These are phyloP conservation scores for Cenchrus purpureus DNA, from an alignment of 176 grass and related monocot species.

Conservation along the genomic window DNA sequence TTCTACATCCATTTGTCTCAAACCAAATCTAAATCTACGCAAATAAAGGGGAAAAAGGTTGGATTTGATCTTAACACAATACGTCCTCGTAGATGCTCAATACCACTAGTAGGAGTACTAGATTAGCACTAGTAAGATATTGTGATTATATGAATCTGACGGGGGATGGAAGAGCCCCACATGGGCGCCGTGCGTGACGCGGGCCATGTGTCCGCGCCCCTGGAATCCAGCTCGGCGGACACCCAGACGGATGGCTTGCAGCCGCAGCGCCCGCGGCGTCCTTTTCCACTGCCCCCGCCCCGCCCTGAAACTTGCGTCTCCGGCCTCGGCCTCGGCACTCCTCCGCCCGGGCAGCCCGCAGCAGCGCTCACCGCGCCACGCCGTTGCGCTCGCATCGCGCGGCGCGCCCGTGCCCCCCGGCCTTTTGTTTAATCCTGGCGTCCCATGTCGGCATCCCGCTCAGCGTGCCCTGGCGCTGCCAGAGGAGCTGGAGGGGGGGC, in stretches of 20 bases:
- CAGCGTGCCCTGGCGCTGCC: not conserved
- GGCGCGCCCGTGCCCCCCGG: not conserved
- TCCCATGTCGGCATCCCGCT: conserved; percentile 36
- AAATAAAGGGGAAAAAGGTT: too few relatives aligned
- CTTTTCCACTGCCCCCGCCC: not conserved
- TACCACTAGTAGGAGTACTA: not conserved
- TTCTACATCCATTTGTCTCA: not conserved
- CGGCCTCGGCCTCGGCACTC: not conserved
- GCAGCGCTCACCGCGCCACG: not conserved
- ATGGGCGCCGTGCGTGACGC: conserved; percentile 1
- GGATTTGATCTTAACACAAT: too few relatives aligned
- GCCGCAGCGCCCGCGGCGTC: conserved; percentile 6
- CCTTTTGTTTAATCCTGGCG: not conserved
- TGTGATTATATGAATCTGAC: not conserved
- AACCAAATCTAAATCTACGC: not conserved
- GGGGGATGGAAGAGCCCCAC: not conserved
- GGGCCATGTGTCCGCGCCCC: conserved; percentile 25
- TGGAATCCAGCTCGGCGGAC: conserved; percentile 44
- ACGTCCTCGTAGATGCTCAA: not conserved
- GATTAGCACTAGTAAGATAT: not conserved
- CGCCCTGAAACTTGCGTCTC: conserved; percentile 12
- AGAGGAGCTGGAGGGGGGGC: not conserved
- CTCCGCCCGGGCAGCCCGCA: too few relatives aligned
- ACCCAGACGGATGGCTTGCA: conserved; percentile 38
- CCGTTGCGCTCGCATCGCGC: not conserved